Percentiles rank a stretch among this genome's conserved stretches.
Conservation (phyloP, 2,329 filamentous ascomycete genomes). For the Aspergillus fructus region DNA sequence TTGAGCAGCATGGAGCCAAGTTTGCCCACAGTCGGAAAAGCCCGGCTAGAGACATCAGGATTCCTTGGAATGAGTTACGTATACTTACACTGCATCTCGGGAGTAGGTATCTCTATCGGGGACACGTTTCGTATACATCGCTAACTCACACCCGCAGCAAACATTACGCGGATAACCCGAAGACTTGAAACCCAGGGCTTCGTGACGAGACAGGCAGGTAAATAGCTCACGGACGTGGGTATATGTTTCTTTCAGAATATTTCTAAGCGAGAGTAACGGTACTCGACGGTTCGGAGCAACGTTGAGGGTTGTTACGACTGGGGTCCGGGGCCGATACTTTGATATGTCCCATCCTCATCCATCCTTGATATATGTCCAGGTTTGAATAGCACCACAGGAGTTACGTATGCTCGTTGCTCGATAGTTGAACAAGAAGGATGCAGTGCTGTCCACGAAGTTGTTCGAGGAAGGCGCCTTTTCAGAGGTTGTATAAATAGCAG, state of each 20-base stretch:
- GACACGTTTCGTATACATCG: background rate
- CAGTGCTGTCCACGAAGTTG: background rate
- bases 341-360: background rate
- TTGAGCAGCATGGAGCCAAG: background rate
- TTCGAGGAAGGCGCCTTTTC: background rate
- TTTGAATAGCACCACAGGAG: background rate
- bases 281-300: background rate
- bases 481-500: background rate
- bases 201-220: background rate
- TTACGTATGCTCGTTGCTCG: conserved; percentile 2
- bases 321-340: background rate
- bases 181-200: background rate
- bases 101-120: background rate
- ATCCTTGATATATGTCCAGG: background rate
- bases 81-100: background rate
- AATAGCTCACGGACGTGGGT: background rate
- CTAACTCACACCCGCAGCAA: background rate
- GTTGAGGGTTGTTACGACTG: background rate
- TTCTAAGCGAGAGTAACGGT: background rate
- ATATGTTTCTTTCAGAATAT: background rate
- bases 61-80: background rate
- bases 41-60: background rate
- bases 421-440: background rate
- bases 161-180: background rate
- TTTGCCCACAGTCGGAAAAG: background rate